Evolutionary conservation across 768 basidiomycete species (phyloP).

Genomic region (Suillus sp.): DNA sequence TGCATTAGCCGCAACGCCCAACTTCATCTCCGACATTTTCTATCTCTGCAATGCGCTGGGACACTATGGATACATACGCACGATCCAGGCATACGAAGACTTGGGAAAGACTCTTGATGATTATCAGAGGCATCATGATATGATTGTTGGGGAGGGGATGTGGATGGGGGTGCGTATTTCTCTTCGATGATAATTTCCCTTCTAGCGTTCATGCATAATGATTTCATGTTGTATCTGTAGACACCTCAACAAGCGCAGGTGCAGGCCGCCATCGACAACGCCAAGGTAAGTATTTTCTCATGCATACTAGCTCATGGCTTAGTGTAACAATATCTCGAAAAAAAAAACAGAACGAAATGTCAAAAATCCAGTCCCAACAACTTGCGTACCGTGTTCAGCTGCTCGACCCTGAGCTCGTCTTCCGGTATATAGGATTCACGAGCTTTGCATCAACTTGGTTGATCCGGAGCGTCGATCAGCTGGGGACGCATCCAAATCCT

Average conservation of each 20-base stretch:
- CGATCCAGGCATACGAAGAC: constrained; percentile 75
- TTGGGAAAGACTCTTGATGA: constrained; percentile 77
- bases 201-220: neutral
- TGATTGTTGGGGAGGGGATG: constrained; percentile 70
- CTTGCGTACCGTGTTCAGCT: constrained; percentile 85
- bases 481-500: constrained; percentile 71
- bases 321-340: constrained; percentile 3
- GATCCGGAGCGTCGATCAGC: constrained; percentile 86
- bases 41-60: constrained; percentile 85
- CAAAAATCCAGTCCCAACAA: constrained; percentile 69
- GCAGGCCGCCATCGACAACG: constrained; percentile 73
- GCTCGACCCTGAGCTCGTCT: constrained; percentile 81
- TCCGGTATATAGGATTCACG: constrained; percentile 79
- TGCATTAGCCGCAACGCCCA: constrained; percentile 60
- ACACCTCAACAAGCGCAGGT: constrained; percentile 74
- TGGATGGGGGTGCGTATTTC: constrained; percentile 76
- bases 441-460: constrained; percentile 94
- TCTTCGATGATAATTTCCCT: neutral
- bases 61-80: constrained; percentile 85
- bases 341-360: constrained; percentile 61
- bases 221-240: constrained; percentile 36
- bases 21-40: constrained; percentile 96
- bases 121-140: constrained; percentile 74
- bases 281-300: constrained; percentile 54
- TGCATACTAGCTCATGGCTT: neutral